A percentile compares a stretch with the other conserved stretches of the same genome.
These are phyloP conservation scores for Inonotus hispidus DNA, from an alignment of 1,284 basidiomycete species.

Conservation along the genomic window DNA sequence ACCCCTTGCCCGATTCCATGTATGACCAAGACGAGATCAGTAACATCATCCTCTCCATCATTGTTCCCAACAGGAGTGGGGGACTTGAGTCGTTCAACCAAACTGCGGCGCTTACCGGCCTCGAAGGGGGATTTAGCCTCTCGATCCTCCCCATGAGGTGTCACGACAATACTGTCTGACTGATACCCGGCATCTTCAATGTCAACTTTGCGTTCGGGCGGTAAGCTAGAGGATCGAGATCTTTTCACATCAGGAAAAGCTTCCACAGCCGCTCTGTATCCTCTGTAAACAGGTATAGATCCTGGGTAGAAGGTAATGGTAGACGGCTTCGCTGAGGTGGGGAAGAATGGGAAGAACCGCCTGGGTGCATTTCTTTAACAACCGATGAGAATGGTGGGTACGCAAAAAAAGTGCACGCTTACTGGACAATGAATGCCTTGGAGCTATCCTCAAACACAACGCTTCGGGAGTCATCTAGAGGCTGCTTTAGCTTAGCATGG, in stretches of 20 bases:
- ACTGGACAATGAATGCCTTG: conserved; percentile 37
- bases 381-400: background rate
- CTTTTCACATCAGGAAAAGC: conserved; percentile 1
- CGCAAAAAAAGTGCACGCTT: conserved; percentile 17
- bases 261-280: conserved; percentile 32
- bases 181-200: conserved; percentile 8
- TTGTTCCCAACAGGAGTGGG: conserved; percentile 16
- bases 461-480: conserved; percentile 33
- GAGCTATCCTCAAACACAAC: conserved; percentile 42
- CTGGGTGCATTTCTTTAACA: conserved; percentile 10
- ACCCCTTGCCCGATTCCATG: conserved; percentile 40
- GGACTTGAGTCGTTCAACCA: background rate
- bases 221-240: conserved; percentile 10
- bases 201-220: conserved; percentile 9
- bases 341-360: conserved; percentile 14
- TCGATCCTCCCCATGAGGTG: background rate
- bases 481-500: conserved; percentile 45
- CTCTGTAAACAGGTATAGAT: conserved; percentile 36
- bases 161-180: background rate
- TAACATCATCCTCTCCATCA: conserved; percentile 31
- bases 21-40: conserved; percentile 40
- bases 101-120: background rate
- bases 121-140: conserved; percentile 7
- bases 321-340: conserved; percentile 6
- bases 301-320: conserved; percentile 13